Percentiles rank a stretch among this genome's conserved stretches.
Evolutionary conservation across 2,329 filamentous ascomycete genomes (phyloP).

Genomic region (Proliferodiscus dingleyae): DNA sequence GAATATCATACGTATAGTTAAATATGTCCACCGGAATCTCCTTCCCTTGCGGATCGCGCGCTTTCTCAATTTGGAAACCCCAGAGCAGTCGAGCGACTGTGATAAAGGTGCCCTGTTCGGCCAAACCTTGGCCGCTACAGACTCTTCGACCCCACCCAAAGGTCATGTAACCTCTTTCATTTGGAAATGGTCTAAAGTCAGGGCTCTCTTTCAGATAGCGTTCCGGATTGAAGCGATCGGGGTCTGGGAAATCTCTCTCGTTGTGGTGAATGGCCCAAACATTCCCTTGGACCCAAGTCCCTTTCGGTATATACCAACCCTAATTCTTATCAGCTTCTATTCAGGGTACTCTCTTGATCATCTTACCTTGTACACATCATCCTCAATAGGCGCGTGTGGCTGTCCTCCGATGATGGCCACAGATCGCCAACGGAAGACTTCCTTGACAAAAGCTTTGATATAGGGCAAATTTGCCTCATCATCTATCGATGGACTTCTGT

Average conservation of each 20-base stretch:
- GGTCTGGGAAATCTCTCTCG: constrained; percentile 34
- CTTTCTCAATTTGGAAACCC: constrained; percentile 19
- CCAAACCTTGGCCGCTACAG: constrained; percentile 47
- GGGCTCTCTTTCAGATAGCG: constrained; percentile 36
- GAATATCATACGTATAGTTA: constrained; percentile 28
- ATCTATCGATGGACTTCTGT: constrained; percentile 42
- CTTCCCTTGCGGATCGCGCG: constrained; percentile 15
- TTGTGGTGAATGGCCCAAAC: constrained; percentile 16
- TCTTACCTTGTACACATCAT: constrained; percentile 47
- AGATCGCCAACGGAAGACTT: constrained; percentile 42
- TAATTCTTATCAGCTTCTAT: constrained; percentile 26
- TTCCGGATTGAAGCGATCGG: constrained; percentile 42
- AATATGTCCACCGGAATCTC: constrained; percentile 23
- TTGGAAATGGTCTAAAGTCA: constrained; percentile 43
- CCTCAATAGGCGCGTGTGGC: constrained; percentile 48
- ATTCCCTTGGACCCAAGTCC: constrained; percentile 34
- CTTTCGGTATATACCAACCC: constrained; percentile 19
- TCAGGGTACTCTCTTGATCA: constrained; percentile 27
- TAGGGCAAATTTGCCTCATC: constrained; percentile 42
- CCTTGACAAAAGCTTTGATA: constrained; percentile 42
- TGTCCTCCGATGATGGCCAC: constrained; percentile 44
- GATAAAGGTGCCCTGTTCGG: constrained; percentile 32
- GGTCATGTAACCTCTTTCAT: constrained; percentile 49
- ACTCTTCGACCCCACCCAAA: constrained; percentile 51
- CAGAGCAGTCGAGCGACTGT: constrained; percentile 16